These are phyloP conservation scores for Mycena olivaceomarginata DNA, from an alignment of 768 basidiomycete species.

Conservation along the genomic window DNA sequence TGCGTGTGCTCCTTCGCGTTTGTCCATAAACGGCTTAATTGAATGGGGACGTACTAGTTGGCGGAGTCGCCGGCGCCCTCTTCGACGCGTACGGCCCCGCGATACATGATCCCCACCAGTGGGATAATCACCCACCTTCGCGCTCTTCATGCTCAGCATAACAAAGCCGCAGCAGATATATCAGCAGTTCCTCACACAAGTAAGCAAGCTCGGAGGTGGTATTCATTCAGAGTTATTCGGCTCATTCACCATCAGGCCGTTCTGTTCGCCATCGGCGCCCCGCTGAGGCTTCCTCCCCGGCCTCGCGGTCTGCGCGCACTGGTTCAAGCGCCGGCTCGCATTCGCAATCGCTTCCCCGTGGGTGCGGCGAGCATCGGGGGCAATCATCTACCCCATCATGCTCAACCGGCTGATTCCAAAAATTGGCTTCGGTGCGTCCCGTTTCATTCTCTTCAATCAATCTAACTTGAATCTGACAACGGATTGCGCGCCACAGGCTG, in stretches of 20 bases:
- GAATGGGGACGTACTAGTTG: constrained; percentile 30
- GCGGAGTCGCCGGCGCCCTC: constrained; percentile 46
- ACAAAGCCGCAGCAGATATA: constrained; percentile 51
- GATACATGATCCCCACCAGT: constrained; percentile 49
- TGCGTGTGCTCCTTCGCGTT: neutral
- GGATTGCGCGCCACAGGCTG: constrained; percentile 42
- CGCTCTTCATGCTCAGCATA: constrained; percentile 51
- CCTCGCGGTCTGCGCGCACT: constrained; percentile 57
- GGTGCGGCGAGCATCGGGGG: constrained; percentile 56
- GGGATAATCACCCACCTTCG: constrained; percentile 46
- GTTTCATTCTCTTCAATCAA: neutral
- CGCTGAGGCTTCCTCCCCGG: constrained; percentile 57
- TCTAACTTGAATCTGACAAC: too few species aligned
- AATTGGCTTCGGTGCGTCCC: constrained; percentile 47
- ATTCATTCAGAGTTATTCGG: neutral
- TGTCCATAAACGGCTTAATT: too few species aligned
- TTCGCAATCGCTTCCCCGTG: constrained; percentile 57
- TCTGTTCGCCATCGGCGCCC: constrained; percentile 46
- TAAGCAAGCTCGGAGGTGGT: neutral
- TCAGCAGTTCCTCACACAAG: constrained; percentile 52
- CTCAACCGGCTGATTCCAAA: constrained; percentile 42
- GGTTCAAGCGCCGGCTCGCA: constrained; percentile 54
- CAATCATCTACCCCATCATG: constrained; percentile 55
- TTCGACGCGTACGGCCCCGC: constrained; percentile 48
- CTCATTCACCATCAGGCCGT: constrained; percentile 31